Percentiles rank a stretch among this genome's conserved stretches.
Evolutionary conservation across 108 stramenopile genomes (phyloP).

Genomic region (Conticribra guillardii): DNA sequence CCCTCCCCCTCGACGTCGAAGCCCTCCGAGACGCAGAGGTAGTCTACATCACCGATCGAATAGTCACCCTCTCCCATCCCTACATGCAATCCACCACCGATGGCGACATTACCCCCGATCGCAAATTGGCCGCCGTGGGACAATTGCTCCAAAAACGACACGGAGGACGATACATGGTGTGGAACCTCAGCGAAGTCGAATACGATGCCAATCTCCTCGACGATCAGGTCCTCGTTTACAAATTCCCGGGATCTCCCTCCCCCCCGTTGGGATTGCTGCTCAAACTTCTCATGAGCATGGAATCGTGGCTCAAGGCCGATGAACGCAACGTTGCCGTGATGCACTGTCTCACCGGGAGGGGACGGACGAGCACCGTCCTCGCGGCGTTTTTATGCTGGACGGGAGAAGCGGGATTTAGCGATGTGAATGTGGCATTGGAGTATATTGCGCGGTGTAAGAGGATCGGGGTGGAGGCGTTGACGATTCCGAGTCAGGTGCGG

Average conservation of each 20-base stretch:
- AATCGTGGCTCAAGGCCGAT: conserved; percentile 95
- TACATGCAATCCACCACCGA: conserved; percentile 60
- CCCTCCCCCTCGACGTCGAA: conserved; percentile 70
- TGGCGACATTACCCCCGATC: conserved; percentile 65
- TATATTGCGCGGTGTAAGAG: conserved; percentile 89
- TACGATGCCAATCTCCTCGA: conserved; percentile 87
- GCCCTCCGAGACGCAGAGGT: conserved; percentile 83
- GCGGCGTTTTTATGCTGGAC: conserved; percentile 95
- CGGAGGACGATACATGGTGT: conserved; percentile 86
- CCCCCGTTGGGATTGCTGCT: conserved; percentile 94
- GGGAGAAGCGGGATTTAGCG: conserved; percentile 87
- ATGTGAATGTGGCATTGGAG: conserved; percentile 80
- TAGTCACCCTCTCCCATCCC: conserved; percentile 83
- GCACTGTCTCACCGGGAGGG: conserved; percentile 96
- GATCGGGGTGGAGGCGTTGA: conserved; percentile 68
- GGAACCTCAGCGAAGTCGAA: conserved; percentile 95
- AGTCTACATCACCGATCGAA: conserved; percentile 84
- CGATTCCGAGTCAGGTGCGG: conserved; percentile 94
- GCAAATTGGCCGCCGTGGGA: conserved; percentile 80
- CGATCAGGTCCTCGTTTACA: conserved; percentile 90
- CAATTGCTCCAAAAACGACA: conserved; percentile 82
- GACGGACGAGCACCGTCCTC: conserved; percentile 87
- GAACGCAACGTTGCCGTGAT: conserved; percentile 90
- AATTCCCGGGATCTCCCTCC: conserved; percentile 94
- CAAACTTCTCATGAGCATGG: conserved; percentile 88